Percentiles rank a stretch among this genome's conserved stretches.
phyloP scores from a whole-genome alignment of 768 basidiomycete genomes.

The Trametes cubensis region DNA sequence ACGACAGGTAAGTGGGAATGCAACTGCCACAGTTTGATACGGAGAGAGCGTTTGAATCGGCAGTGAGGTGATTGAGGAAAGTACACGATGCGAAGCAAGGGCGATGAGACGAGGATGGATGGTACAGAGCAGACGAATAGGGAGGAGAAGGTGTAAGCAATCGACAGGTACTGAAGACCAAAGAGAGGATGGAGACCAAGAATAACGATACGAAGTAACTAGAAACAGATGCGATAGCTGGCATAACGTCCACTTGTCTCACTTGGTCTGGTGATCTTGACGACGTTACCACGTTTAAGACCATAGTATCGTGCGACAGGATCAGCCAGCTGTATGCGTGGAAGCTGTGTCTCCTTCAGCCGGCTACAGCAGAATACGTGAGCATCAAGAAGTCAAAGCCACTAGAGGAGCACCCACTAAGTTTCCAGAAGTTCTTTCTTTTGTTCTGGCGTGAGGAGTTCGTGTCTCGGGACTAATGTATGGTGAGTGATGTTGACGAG shows the following conservation, averaged over 20 bases:
- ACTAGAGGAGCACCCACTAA: slow-evolving; percentile 68
- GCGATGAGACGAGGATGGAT: slow-evolving; percentile 11
- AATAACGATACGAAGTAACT: slow-evolving; percentile 19
- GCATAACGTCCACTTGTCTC: slow-evolving; percentile 96
- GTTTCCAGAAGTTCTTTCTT: slow-evolving; percentile 85
- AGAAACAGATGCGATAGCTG: slow-evolving; percentile 91
- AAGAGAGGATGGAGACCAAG: neutral
- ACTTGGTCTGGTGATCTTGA: slow-evolving; percentile 96
- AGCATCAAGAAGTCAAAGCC: slow-evolving; percentile 9
- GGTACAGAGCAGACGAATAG: slow-evolving; percentile 13
- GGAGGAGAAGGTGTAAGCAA: neutral
- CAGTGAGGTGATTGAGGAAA: neutral
- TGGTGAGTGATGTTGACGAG: slow-evolving; percentile 98
- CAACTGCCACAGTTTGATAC: neutral
- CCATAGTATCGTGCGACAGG: slow-evolving; percentile 99
- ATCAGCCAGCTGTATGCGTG: slow-evolving; percentile 93
- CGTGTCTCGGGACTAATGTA: slow-evolving; percentile 90
- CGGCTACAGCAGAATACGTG: slow-evolving; percentile 58
- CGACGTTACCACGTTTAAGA: slow-evolving; percentile 91
- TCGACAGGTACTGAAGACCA: no score
- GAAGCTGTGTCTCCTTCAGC: slow-evolving; percentile 95
- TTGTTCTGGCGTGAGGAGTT: slow-evolving; percentile 82
- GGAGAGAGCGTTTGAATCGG: neutral
- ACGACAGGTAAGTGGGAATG: neutral
- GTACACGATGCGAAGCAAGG: slow-evolving; percentile 18